A percentile compares a stretch with the other conserved stretches of the same genome.
Evolutionary conservation across 2,329 filamentous ascomycete genomes (phyloP).

Genomic region (Neopestalotiopsis clavispora): DNA sequence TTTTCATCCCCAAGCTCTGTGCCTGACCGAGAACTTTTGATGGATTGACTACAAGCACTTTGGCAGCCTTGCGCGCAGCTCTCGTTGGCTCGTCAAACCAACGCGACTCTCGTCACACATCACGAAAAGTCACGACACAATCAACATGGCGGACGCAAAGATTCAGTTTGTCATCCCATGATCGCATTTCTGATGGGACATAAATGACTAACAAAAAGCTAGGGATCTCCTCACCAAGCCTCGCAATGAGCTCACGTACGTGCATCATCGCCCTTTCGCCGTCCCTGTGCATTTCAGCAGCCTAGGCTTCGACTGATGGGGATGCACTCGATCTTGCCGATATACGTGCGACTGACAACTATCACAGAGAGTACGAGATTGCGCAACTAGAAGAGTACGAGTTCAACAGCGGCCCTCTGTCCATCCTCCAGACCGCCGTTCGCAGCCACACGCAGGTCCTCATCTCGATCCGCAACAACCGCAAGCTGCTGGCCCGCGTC

Average conservation of each 20-base stretch:
- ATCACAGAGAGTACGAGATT: conserved; percentile 56
- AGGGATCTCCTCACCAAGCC: conserved; percentile 91
- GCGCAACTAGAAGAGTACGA: conserved; percentile 74
- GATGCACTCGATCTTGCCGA: background rate
- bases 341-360: conserved; percentile 19
- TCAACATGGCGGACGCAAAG: conserved; percentile 51
- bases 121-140: conserved; percentile 4
- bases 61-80: conserved; percentile 19
- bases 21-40: conserved; percentile 20
- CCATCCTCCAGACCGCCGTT: conserved; percentile 95
- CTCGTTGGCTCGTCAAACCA: background rate
- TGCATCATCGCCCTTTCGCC: conserved; percentile 30
- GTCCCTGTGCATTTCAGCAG: conserved; percentile 26
- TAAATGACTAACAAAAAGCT: conserved; percentile 34
- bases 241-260: conserved; percentile 88
- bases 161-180: conserved; percentile 64
- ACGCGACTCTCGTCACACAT: conserved; percentile 11
- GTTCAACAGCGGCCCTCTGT: conserved; percentile 80
- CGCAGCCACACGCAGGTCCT: conserved; percentile 94
- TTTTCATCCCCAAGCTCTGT: background rate
- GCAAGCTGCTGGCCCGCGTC: conserved; percentile 94
- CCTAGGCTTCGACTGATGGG: conserved; percentile 51
- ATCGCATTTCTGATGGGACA: background rate
- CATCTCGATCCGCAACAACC: conserved; percentile 97
- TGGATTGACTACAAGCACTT: conserved; percentile 13